phyloP scores from a whole-genome alignment of 169 alveolate genomes.

The Plasmodium gonderi region DNA sequence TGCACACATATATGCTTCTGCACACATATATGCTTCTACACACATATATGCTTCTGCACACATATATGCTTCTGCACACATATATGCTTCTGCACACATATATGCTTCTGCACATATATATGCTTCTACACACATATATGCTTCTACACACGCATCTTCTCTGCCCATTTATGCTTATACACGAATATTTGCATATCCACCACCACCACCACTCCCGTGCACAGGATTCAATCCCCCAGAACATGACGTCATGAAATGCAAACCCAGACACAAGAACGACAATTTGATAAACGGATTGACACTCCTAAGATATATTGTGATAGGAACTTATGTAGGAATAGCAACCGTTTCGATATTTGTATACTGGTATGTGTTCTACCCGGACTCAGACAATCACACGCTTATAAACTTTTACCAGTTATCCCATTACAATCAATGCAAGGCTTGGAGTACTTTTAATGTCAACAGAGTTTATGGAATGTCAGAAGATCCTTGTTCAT shows the following conservation, averaged over 20 bases:
- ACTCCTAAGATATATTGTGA: constrained; percentile 93
- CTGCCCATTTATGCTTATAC: background rate
- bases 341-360: constrained; percentile 98
- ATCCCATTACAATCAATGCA: constrained; percentile 83
- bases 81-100: background rate
- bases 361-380: constrained; percentile 93
- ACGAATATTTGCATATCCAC: background rate
- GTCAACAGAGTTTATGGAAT: constrained; percentile 88
- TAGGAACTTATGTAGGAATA: constrained; percentile 98
- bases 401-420: constrained; percentile 92
- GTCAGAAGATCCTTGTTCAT: constrained; percentile 93
- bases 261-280: constrained; percentile 97
- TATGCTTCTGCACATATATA: background rate
- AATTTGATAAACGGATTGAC: constrained; percentile 95
- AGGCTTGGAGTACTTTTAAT: constrained; percentile 91
- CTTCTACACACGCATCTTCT: background rate
- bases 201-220: background rate
- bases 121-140: background rate
- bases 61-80: background rate
- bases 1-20: background rate
- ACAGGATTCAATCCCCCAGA: constrained; percentile 99
- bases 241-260: constrained; percentile 96
- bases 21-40: background rate
- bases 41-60: background rate
- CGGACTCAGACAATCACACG: constrained; percentile 95